A percentile compares a stretch with the other conserved stretches of the same genome.
phyloP scores from a whole-genome alignment of 2,329 filamentous ascomycete genomes.

The Paraphaeosphaeria sporulosa region DNA sequence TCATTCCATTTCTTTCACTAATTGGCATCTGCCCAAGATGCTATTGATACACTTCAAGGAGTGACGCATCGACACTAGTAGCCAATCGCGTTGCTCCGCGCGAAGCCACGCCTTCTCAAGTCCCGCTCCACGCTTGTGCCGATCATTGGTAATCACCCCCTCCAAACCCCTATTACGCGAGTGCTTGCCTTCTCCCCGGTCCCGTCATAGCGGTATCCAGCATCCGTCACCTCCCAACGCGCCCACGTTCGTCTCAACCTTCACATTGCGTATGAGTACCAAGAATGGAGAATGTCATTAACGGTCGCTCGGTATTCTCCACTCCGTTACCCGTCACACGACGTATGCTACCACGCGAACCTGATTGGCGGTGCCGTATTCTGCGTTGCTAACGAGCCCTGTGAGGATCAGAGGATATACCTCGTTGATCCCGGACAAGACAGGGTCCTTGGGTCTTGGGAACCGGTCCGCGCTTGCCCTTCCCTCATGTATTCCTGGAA shows the following conservation, averaged over 20 bases:
- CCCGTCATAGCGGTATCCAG: background rate
- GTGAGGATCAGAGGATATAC: background rate
- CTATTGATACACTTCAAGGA: background rate
- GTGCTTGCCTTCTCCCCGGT: background rate
- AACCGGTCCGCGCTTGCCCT: background rate
- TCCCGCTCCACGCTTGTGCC: background rate
- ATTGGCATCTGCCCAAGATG: background rate
- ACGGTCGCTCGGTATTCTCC: background rate
- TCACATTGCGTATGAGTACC: background rate
- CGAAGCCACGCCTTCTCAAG: background rate
- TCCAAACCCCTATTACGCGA: background rate
- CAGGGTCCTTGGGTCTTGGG: background rate
- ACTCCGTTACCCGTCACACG: constrained; percentile 1
- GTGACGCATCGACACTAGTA: background rate
- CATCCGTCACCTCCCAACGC: background rate
- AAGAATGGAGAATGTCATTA: background rate
- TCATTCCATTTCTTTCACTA: background rate
- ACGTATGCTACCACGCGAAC: background rate
- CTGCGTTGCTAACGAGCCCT: background rate
- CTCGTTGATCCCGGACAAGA: background rate
- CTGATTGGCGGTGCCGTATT: background rate
- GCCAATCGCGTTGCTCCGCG: background rate
- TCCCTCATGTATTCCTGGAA: background rate
- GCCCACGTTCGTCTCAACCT: background rate
- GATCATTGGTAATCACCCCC: constrained; percentile 3